These are phyloP conservation scores for Anthoceros angustus DNA, from an alignment of 225 moss, liverwort and hornwort genomes.

Conservation along the genomic window DNA sequence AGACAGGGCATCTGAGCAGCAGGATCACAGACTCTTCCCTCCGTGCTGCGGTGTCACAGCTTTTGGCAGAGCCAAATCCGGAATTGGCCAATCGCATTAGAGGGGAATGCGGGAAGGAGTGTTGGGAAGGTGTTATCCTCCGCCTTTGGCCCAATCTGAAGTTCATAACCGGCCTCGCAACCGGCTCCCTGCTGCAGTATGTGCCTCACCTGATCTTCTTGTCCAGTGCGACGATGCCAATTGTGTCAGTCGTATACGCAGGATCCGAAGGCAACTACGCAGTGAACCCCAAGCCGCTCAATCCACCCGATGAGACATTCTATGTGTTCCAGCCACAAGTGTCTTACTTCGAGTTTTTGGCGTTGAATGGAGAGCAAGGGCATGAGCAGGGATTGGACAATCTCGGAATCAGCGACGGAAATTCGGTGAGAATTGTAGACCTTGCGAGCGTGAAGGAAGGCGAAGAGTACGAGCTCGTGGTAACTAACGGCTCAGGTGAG, in stretches of 20 bases:
- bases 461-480: slow-evolving; percentile 6
- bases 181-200: slow-evolving; percentile 2
- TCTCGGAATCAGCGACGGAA: not conserved
- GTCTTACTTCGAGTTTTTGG: slow-evolving; percentile 8
- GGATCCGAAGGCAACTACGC: not conserved
- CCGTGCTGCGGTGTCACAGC: not conserved
- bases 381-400: slow-evolving; percentile 7
- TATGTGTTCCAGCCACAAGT: slow-evolving; percentile 8
- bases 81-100: slow-evolving; percentile 6
- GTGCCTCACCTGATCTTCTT: slow-evolving; percentile 3
- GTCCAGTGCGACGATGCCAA: not conserved
- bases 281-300: not conserved
- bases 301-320: not conserved
- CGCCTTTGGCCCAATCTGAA: slow-evolving; percentile 8
- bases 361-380: slow-evolving; percentile 6
- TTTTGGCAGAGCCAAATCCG: slow-evolving; percentile 5
- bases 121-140: slow-evolving; percentile 4
- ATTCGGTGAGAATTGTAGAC: slow-evolving; percentile 28
- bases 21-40: not conserved
- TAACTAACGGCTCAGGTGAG: slow-evolving; percentile 10
- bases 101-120: not conserved
- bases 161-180: not conserved
- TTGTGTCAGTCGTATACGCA: not conserved
- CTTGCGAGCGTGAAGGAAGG: slow-evolving; percentile 10
- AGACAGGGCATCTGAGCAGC: slow-evolving; percentile 7